Evolutionary conservation across 2,329 filamentous ascomycete genomes (phyloP).

Genomic region (Pezicula rhizophila): DNA sequence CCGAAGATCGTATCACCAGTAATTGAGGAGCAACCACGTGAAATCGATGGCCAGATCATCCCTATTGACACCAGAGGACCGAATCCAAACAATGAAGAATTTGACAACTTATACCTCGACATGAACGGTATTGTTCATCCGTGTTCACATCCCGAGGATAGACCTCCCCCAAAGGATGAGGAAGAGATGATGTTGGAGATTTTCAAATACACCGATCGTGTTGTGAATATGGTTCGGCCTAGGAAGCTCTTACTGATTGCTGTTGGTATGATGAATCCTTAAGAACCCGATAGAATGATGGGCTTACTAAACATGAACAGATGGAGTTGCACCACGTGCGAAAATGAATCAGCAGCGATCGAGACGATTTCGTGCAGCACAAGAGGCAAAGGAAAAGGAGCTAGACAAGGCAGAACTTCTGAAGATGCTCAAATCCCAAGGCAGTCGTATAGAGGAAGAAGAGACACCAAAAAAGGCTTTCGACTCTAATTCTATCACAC

Average conservation of each 20-base stretch:
- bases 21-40: conserved; percentile 75
- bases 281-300: background rate
- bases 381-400: conserved; percentile 91
- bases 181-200: conserved; percentile 99
- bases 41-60: conserved; percentile 76
- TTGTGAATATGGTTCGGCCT: conserved; percentile 97
- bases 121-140: conserved; percentile 99
- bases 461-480: conserved; percentile 80
- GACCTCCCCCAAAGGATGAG: conserved; percentile 83
- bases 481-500: conserved; percentile 82
- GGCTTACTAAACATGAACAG: conserved; percentile 35
- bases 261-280: conserved; percentile 57
- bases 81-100: conserved; percentile 96
- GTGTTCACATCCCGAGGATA: conserved; percentile 94
- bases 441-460: conserved; percentile 55
- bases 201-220: conserved; percentile 97
- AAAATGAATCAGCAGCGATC: conserved; percentile 99
- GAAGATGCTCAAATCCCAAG: conserved; percentile 74
- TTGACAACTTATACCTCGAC: conserved; percentile 95
- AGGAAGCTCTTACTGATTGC: conserved; percentile 96
- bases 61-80: conserved; percentile 78
- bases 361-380: conserved; percentile 86
- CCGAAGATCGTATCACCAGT: conserved; percentile 95
- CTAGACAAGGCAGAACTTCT: conserved; percentile 83
- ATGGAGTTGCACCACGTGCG: conserved; percentile 92